Conservation (phyloP, 1,139 yeast species). For the Pichia sp. region DNA sequence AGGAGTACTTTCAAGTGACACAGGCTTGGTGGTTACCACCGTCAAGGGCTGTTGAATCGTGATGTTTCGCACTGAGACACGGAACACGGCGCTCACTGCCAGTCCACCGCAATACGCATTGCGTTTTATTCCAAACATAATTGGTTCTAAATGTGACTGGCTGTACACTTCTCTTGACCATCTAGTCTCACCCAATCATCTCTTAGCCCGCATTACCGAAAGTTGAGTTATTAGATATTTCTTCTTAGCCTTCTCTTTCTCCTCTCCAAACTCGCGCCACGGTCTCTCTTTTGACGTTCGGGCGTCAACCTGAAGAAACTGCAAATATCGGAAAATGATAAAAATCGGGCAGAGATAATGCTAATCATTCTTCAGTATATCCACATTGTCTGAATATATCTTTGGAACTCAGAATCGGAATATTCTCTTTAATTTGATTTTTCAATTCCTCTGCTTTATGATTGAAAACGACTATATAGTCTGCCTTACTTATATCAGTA, state of each 20-base stretch:
- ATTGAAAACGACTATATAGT: slow-evolving; percentile 30
- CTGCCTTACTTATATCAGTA: slow-evolving; percentile 24
- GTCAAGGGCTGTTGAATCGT: slow-evolving; percentile 29
- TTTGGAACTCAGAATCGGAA: neutral
- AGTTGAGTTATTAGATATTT: neutral
- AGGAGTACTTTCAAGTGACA: slow-evolving; percentile 9
- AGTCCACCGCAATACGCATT: neutral
- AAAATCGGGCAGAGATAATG: too few relatives aligned
- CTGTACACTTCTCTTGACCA: neutral
- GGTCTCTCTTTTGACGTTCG: neutral
- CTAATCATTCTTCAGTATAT: neutral
- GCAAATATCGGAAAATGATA: too few relatives aligned
- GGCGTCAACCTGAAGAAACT: too few relatives aligned
- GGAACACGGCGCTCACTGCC: neutral
- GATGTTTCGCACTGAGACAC: slow-evolving; percentile 20
- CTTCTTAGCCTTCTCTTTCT: neutral
- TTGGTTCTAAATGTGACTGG: neutral
- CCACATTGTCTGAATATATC: neutral
- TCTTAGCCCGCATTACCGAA: too few relatives aligned
- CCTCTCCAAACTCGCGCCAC: neutral
- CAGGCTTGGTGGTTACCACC: slow-evolving; percentile 13
- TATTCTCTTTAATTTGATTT: neutral
- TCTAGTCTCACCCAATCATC: neutral
- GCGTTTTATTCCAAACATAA: slow-evolving; percentile 6
- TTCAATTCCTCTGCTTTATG: neutral